phyloP scores from a whole-genome alignment of 2,329 filamentous ascomycete species.

The Botrytis hyacinthi region DNA sequence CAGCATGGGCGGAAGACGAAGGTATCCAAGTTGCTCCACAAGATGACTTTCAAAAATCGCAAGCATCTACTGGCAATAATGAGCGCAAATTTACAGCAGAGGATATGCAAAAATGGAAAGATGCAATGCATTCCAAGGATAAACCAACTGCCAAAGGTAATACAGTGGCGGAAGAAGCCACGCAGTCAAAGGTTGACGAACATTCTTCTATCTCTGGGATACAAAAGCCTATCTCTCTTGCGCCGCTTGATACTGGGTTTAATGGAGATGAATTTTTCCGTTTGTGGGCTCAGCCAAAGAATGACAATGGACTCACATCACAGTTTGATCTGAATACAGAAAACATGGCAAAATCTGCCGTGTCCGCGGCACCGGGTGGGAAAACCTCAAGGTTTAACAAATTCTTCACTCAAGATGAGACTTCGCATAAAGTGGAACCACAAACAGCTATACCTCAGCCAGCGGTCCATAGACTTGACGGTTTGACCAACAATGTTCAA shows the following conservation, averaged over 20 bases:
- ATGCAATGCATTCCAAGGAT: constrained; percentile 59
- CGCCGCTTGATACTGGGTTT: constrained; percentile 59
- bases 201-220: constrained; percentile 39
- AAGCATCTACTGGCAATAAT: constrained; percentile 59
- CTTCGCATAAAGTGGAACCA: constrained; percentile 50
- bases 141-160: constrained; percentile 30
- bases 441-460: constrained; percentile 44
- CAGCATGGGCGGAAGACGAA: constrained; percentile 83
- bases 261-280: constrained; percentile 72
- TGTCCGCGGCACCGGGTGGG: constrained; percentile 49
- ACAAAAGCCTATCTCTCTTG: constrained; percentile 55
- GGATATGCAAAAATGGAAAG: constrained; percentile 94
- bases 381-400: constrained; percentile 86
- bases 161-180: constrained; percentile 40
- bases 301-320: constrained; percentile 43
- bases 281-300: constrained; percentile 50
- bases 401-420: constrained; percentile 64
- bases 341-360: constrained; percentile 42
- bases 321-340: constrained; percentile 45
- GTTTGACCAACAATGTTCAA: constrained; percentile 26
- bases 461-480: constrained; percentile 29
- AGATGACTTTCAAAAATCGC: constrained; percentile 93
- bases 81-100: constrained; percentile 68
- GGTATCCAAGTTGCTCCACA: constrained; percentile 72
- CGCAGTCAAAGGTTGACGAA: constrained; percentile 39